Percentiles rank a stretch among this genome's conserved stretches.
These are phyloP conservation scores for Dalbergia oliveri DNA, from an alignment of 306 rosid genomes.

Conservation along the genomic window DNA sequence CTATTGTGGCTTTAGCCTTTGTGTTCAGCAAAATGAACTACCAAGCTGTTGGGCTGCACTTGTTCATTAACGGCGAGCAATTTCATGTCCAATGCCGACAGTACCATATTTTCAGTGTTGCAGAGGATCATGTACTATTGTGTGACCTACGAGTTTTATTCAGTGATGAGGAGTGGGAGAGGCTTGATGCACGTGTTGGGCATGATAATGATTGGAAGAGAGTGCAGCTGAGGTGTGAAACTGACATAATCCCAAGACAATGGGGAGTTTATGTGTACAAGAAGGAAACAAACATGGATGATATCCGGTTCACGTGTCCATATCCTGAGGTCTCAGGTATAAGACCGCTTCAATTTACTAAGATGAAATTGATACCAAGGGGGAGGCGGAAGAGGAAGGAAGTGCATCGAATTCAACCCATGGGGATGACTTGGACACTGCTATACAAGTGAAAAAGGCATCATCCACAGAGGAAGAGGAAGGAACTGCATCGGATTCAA, in stretches of 20 bases:
- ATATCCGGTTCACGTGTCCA: no score
- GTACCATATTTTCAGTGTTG: not conserved
- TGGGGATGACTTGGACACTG: not conserved
- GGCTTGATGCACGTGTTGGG: not conserved
- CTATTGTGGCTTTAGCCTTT: not conserved
- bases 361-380: not conserved
- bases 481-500: not conserved
- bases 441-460: not conserved
- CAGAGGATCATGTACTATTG: not conserved
- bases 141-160: slow-evolving; percentile 2
- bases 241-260: not conserved
- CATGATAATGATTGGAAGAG: not conserved
- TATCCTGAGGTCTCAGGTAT: not conserved
- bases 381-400: not conserved
- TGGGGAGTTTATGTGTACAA: slow-evolving; percentile 26
- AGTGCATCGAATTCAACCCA: not conserved
- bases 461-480: not conserved
- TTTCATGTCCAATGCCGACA: no score
- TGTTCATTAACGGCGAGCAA: not conserved
- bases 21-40: not conserved
- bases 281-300: no score
- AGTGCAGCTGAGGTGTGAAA: not conserved
- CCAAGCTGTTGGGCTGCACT: not conserved
- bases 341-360: not conserved
- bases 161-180: not conserved